Percentiles rank a stretch among this genome's conserved stretches.
phyloP scores from a whole-genome alignment of 352 stramenopile genomes.

The Globisporangium cederbergense region DNA sequence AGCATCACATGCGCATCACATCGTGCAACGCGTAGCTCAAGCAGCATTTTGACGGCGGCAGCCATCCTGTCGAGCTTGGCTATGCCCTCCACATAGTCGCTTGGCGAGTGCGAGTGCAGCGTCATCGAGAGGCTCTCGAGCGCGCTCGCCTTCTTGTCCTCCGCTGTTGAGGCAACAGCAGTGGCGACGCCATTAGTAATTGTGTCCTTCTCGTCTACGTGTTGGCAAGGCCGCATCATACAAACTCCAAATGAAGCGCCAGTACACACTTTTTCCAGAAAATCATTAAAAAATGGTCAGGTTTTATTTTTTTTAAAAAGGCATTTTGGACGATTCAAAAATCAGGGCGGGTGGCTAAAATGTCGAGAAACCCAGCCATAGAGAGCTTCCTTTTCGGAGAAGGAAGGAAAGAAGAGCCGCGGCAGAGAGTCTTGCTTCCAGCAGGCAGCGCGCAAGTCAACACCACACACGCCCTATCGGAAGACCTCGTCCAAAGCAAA shows the following conservation, averaged over 20 bases:
- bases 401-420: background rate
- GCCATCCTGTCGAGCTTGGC: conserved; percentile 92
- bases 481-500: background rate
- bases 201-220: too few relatives aligned
- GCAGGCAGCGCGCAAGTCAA: background rate
- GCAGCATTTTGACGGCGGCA: conserved; percentile 88
- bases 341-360: background rate
- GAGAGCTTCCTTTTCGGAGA: background rate
- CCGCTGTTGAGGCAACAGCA: background rate
- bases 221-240: too few relatives aligned
- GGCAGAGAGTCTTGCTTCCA: background rate
- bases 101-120: conserved; percentile 41
- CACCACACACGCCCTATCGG: background rate
- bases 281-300: too few relatives aligned
- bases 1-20: background rate
- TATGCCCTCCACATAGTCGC: conserved; percentile 72
- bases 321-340: background rate
- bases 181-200: background rate
- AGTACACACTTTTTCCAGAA: too few relatives aligned
- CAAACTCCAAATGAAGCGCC: too few relatives aligned
- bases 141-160: conserved; percentile 11
- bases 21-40: conserved; percentile 63
- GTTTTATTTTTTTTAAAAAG: background rate
- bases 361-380: background rate
- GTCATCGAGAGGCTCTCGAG: conserved; percentile 64